Evolutionary conservation across 1,284 basidiomycete species (phyloP).

Genomic region (Malassezia dermatis): DNA sequence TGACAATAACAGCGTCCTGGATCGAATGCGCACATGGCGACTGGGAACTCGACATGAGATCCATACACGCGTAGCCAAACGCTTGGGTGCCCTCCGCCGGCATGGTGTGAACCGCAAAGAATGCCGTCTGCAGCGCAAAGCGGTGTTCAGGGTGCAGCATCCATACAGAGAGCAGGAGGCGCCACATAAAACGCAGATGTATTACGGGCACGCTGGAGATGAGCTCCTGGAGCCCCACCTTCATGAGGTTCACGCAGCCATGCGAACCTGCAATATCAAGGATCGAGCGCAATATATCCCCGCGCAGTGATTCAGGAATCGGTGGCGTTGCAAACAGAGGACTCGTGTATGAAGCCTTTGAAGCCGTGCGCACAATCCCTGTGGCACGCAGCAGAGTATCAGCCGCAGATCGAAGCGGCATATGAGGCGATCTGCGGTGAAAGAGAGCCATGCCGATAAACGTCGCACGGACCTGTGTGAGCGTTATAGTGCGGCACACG

Average conservation of each 20-base stretch:
- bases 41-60: background rate
- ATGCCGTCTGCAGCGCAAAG: background rate
- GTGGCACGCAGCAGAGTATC: slow-evolving; percentile 3
- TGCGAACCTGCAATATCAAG: background rate
- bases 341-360: background rate
- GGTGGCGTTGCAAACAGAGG: background rate
- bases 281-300: background rate
- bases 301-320: background rate
- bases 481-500: background rate
- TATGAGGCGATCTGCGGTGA: background rate
- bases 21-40: background rate
- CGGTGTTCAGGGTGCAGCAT: slow-evolving; percentile 6
- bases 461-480: background rate
- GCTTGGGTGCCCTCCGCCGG: background rate
- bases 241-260: background rate
- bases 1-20: slow-evolving; percentile 4
- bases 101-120: background rate
- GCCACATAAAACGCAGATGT: background rate
- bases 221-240: background rate
- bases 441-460: slow-evolving; percentile 5
- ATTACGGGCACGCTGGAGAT: background rate
- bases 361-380: background rate
- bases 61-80: slow-evolving; percentile 5
- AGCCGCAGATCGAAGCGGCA: background rate
- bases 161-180: background rate